Percentiles rank a stretch among this genome's conserved stretches.
These are phyloP conservation scores for Amaranthus hypochondriacus DNA, from an alignment of 148 eudicot species.

Conservation along the genomic window DNA sequence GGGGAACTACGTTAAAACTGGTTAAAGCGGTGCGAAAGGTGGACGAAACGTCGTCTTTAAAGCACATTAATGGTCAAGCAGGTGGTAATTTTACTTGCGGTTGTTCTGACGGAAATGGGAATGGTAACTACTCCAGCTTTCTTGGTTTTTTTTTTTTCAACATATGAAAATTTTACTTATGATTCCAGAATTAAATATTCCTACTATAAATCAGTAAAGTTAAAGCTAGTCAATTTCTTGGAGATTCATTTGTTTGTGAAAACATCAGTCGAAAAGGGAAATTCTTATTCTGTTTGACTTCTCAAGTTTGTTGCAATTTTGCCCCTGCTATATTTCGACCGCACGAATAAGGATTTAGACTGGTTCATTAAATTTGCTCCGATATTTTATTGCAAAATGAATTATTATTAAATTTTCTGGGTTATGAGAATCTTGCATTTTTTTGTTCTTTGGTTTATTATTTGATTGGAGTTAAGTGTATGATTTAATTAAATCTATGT, in stretches of 20 bases:
- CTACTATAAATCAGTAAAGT: not conserved
- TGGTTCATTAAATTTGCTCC: not conserved
- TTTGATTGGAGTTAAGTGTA: not conserved
- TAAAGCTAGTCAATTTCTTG: not conserved
- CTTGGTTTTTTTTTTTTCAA: not conserved
- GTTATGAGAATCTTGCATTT: not conserved
- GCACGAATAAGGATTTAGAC: not conserved
- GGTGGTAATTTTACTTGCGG: slow-evolving; percentile 16
- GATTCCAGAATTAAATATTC: not conserved
- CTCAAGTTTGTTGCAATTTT: not conserved
- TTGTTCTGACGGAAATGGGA: slow-evolving; percentile 20
- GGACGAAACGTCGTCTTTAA: slow-evolving; percentile 23
- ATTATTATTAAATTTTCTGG: not conserved
- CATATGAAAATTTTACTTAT: not conserved
- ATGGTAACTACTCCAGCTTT: slow-evolving; percentile 12
- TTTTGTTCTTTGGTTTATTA: not conserved
- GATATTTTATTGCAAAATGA: not conserved
- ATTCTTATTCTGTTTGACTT: slow-evolving; percentile 9
- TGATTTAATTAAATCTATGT: not conserved
- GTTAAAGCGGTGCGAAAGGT: slow-evolving; percentile 2
- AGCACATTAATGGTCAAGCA: slow-evolving; percentile 9
- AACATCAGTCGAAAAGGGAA: not conserved
- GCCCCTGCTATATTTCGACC: not conserved
- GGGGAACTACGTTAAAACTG: not conserved
- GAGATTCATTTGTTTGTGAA: slow-evolving; percentile 1